Base-by-base conservation (phyloP, 2,329 filamentous ascomycete genomes). In the Pseudocercospora macadamiae region DNA sequence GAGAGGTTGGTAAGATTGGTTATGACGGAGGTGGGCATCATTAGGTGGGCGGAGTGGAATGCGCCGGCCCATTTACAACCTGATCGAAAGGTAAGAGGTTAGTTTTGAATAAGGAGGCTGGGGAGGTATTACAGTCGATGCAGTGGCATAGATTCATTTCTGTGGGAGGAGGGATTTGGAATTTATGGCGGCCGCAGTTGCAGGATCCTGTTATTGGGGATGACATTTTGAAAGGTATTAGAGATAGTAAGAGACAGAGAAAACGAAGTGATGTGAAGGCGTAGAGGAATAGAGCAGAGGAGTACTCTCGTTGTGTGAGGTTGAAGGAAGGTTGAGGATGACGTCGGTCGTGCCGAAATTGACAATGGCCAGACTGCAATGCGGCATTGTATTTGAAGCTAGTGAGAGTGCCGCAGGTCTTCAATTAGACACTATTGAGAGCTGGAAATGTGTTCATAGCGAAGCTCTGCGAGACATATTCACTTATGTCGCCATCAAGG, bases 1-100 rank as follows among this genome's bases (percentile, higher is more conserved):
- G 28, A 6, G 28, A 32, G 6, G 28, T 12, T 12, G 6, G 39
- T 26, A 18, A 19, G 18, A 21, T 37, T 47, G 10, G 45, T 14
- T 28, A 56, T 60, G 3, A 53, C 45, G 3, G 39, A 30, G 9
- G 57, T 56, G 7, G 37, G 19, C 45, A 60, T 55, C 26, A 60
- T 56, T 10, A 60, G 30, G 26, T 56, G 57, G 19, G 57, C 57
- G 7, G 57, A 60, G 47, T 60, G 57, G 44, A 55, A 55, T n/a
- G 54, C 54, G 44, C 54, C 54, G 30, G 54, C 54, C 54, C 54
- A 55, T 49, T 55, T 55, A 32, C 54, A 55, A 19, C n/a, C n/a
- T n/a, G n/a, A n/a, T 19, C 49, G 21, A 18, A 3, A 18, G 4
- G 39, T 45, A 12, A 45, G 39, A 19, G 39, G 21, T 4, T 18